Conservation (phyloP, 1,284 basidiomycete genomes). For the Boletus albobrunnescens region DNA sequence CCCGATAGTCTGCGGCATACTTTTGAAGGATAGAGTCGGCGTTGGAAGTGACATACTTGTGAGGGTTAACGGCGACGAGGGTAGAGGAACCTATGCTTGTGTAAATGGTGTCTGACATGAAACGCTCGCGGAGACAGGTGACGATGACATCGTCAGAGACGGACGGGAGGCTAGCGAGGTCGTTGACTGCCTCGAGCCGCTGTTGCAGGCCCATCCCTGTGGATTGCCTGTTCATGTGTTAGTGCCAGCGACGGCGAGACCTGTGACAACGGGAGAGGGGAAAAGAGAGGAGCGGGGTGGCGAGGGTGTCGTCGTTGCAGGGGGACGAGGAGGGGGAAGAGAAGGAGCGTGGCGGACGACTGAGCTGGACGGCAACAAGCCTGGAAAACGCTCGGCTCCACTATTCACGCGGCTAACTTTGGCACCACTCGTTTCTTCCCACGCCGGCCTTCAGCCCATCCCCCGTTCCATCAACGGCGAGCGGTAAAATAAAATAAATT, state of each 20-base stretch:
- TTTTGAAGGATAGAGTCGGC: slow-evolving; percentile 79
- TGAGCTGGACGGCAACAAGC: slow-evolving; percentile 13
- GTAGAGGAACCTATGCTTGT: slow-evolving; percentile 68
- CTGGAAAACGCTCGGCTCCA: slow-evolving; percentile 16
- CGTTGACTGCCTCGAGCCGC: slow-evolving; percentile 61
- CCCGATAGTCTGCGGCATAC: slow-evolving; percentile 75
- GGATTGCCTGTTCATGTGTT: slow-evolving; percentile 35
- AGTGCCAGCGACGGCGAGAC: not conserved
- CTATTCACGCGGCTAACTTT: slow-evolving; percentile 25
- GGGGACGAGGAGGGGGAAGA: not conserved
- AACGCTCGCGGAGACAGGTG: slow-evolving; percentile 80
- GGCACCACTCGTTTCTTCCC: slow-evolving; percentile 13
- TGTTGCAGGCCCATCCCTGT: slow-evolving; percentile 50
- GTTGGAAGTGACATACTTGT: slow-evolving; percentile 79
- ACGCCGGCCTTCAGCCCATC: slow-evolving; percentile 11
- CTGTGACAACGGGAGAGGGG: not conserved
- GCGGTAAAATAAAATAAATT: no score
- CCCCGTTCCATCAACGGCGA: not conserved
- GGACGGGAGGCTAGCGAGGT: slow-evolving; percentile 59
- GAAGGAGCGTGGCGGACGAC: slow-evolving; percentile 22
- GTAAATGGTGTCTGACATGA: slow-evolving; percentile 81
- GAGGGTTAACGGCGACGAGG: slow-evolving; percentile 83
- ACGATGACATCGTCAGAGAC: slow-evolving; percentile 77
- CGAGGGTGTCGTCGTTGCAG: not conserved
- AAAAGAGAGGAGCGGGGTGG: not conserved